Conservation (phyloP, 208 protist genomes). For the Trypanosoma lewisi region DNA sequence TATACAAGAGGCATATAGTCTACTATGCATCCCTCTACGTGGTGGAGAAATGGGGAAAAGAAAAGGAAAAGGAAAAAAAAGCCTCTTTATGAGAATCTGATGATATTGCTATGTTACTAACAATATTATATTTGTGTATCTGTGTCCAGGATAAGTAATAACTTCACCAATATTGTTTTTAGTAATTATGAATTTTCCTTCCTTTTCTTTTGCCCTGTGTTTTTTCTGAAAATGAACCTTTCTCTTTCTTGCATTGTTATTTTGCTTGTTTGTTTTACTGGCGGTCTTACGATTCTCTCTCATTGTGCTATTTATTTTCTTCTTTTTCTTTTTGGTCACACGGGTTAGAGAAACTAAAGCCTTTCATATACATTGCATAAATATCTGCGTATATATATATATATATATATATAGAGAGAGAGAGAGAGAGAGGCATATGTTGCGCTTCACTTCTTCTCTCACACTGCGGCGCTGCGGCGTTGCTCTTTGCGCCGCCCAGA, state of each 20-base stretch:
- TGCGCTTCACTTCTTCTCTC: slow-evolving; percentile 29
- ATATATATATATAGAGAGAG: neutral
- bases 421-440: slow-evolving; percentile 37
- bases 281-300: neutral
- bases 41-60: no score
- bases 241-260: neutral
- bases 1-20: no score
- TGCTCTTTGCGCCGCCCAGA: neutral
- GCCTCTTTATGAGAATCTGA: neutral
- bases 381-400: slow-evolving; percentile 1
- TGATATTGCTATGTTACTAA: no score
- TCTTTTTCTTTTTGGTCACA: neutral
- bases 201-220: no score
- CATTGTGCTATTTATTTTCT: neutral
- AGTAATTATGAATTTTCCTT: no score
- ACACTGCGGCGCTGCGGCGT: slow-evolving; percentile 38
- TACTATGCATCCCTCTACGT: no score
- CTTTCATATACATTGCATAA: no score
- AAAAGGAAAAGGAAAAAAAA: neutral
- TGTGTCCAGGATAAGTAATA: no score
- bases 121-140: no score
- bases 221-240: neutral
- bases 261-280: neutral
- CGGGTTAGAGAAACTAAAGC: neutral
- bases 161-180: no score